Conservation (phyloP, 768 basidiomycete species). For the Glaciozyma martinii region DNA sequence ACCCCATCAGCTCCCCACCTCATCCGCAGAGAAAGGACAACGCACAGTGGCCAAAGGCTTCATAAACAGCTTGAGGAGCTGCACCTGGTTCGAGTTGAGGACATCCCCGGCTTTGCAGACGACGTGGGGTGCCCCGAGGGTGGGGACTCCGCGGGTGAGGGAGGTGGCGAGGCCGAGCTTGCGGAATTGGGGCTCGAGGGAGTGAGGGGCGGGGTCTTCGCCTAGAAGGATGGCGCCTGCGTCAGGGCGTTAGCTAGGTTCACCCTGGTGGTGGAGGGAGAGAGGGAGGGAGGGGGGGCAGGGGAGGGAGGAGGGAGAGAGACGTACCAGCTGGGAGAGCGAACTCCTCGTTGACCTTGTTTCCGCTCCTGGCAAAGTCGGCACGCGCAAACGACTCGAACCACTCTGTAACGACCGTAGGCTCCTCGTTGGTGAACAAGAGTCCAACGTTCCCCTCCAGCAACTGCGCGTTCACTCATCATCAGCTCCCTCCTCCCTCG, state of each 20-base stretch:
- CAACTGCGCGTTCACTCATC: slow-evolving; percentile 47
- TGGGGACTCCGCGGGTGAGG: slow-evolving; percentile 80
- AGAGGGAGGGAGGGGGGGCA: background rate
- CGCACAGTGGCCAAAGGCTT: slow-evolving; percentile 79
- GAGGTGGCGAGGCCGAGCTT: slow-evolving; percentile 75
- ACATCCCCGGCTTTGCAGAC: slow-evolving; percentile 73
- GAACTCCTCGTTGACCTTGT: slow-evolving; percentile 63
- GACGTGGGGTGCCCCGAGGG: slow-evolving; percentile 61
- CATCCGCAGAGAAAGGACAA: background rate
- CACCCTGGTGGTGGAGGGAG: background rate
- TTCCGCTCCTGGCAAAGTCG: slow-evolving; percentile 86
- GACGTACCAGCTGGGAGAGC: slow-evolving; percentile 52
- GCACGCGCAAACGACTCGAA: slow-evolving; percentile 80
- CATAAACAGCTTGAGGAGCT: slow-evolving; percentile 82
- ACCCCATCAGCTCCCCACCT: background rate
- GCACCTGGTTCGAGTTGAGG: slow-evolving; percentile 77
- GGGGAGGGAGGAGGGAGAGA: background rate
- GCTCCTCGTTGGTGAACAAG: slow-evolving; percentile 80
- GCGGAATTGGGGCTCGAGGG: slow-evolving; percentile 91
- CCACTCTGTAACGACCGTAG: slow-evolving; percentile 89
- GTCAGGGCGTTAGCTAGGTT: background rate
- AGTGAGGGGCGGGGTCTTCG: slow-evolving; percentile 83
- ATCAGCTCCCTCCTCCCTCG: too few relatives aligned
- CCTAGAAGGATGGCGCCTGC: slow-evolving; percentile 67
- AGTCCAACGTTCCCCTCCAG: slow-evolving; percentile 92